Evolutionary conservation across 2,329 filamentous ascomycete species (phyloP).

Genomic region (Phaeomoniella chlamydospora): DNA sequence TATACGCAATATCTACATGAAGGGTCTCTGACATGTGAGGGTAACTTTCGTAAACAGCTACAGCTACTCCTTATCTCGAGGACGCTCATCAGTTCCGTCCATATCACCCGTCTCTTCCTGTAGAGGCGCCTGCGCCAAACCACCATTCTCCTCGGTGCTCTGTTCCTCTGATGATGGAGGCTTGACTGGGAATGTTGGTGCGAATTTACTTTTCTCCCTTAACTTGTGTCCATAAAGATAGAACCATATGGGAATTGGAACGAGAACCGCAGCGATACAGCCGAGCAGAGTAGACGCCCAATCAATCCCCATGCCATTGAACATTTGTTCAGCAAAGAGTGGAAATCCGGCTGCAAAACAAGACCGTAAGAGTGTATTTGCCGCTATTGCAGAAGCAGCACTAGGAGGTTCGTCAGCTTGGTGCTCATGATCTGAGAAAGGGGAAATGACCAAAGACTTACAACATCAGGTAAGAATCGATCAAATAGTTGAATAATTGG

Average conservation of each 20-base stretch:
- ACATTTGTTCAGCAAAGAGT: conserved; percentile 42
- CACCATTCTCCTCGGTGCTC: conserved; percentile 10
- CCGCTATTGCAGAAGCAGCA: conserved; percentile 38
- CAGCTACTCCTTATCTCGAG: too few relatives aligned
- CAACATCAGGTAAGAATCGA: conserved; percentile 24
- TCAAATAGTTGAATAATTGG: conserved; percentile 20
- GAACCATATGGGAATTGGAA: conserved; percentile 23
- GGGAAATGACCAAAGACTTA: conserved; percentile 11
- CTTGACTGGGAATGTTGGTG: conserved; percentile 33
- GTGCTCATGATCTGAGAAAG: not conserved
- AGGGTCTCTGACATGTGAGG: too few relatives aligned
- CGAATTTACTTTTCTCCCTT: conserved; percentile 11
- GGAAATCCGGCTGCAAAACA: conserved; percentile 37
- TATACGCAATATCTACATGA: too few relatives aligned
- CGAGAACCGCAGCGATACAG: conserved; percentile 17
- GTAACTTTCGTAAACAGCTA: too few relatives aligned
- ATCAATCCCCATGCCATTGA: conserved; percentile 33
- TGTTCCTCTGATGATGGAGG: conserved; percentile 18
- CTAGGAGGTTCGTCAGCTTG: conserved; percentile 6
- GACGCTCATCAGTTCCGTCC: not conserved
- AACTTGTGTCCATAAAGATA: conserved; percentile 17
- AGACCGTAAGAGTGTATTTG: conserved; percentile 39
- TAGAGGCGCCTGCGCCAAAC: conserved; percentile 4
- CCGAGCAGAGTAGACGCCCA: conserved; percentile 22
- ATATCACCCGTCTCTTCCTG: not conserved